Evolutionary conservation across 345 rosid genomes (phyloP).

Genomic region (Anacardium occidentale): DNA sequence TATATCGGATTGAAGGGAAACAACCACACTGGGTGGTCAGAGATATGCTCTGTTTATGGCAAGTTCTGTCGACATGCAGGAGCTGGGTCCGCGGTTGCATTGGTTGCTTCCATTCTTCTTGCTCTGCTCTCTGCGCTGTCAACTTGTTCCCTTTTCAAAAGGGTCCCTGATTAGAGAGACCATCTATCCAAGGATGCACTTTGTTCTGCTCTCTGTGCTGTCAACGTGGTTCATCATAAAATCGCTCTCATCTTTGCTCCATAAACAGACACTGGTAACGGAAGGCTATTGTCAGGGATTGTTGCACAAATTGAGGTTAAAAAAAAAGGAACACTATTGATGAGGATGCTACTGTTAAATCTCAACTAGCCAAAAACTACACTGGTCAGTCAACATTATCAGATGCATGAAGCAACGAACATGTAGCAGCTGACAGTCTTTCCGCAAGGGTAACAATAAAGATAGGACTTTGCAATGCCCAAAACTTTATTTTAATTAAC

Average conservation of each 20-base stretch:
- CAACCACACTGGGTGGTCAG: conserved; percentile 40
- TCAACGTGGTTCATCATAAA: no score
- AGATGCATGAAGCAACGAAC: no score
- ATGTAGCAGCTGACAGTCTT: background rate
- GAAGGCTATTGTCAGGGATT: no score
- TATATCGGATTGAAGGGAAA: conserved; percentile 76
- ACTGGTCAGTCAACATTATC: no score
- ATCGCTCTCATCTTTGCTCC: background rate
- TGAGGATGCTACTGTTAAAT: no score
- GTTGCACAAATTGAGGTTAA: no score
- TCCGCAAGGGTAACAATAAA: background rate
- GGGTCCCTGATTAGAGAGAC: conserved; percentile 19
- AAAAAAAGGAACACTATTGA: no score
- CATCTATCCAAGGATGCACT: no score
- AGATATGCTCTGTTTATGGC: conserved; percentile 56
- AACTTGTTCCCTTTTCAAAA: conserved; percentile 40
- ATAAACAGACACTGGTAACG: background rate
- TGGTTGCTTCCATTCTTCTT: conserved; percentile 59
- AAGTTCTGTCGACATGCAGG: conserved; percentile 63
- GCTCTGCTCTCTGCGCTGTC: conserved; percentile 54
- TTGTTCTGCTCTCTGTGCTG: no score
- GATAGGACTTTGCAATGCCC: background rate
- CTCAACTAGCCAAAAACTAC: no score
- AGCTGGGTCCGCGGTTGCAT: conserved; percentile 41
- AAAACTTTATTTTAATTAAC: background rate